A percentile compares a stretch with the other conserved stretches of the same genome.
These are phyloP conservation scores for Colletotrichum sp. DNA, from an alignment of 2,329 filamentous ascomycete species.

Conservation along the genomic window DNA sequence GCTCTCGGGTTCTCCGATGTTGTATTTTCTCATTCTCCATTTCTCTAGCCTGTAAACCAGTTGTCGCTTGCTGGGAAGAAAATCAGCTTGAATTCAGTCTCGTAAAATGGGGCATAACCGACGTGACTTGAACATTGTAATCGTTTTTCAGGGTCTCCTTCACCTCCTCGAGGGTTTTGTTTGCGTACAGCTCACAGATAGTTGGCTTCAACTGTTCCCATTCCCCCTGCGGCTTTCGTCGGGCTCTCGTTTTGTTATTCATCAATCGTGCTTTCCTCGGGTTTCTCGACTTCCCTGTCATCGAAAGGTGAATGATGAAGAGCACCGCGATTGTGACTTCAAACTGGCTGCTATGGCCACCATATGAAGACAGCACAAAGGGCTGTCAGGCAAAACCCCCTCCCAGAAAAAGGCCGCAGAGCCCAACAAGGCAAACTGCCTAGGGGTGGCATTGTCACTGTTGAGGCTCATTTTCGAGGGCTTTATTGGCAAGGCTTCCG, in stretches of 20 bases:
- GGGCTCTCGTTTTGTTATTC: not conserved
- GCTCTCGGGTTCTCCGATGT: not conserved
- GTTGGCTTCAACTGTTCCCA: not conserved
- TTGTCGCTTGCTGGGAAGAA: constrained; percentile 30
- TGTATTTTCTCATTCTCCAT: constrained; percentile 32
- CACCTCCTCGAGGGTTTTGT: not conserved
- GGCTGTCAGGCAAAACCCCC: not conserved
- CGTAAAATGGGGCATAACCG: not conserved
- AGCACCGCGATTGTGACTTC: not conserved
- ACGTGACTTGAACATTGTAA: not conserved
- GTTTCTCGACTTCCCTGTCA: not conserved
- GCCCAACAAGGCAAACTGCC: not conserved
- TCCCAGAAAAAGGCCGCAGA: not conserved
- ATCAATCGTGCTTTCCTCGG: not conserved
- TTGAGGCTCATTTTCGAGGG: not conserved
- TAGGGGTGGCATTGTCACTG: not conserved
- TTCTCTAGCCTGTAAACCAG: constrained; percentile 33
- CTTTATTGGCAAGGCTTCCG: not conserved
- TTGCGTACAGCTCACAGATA: not conserved
- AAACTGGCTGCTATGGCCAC: not conserved
- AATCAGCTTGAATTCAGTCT: not conserved
- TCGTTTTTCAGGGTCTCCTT: not conserved
- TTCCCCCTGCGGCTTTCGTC: not conserved
- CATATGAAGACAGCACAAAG: not conserved
- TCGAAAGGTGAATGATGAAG: not conserved